Evolutionary conservation across 495 filamentous ascomycete species (phyloP), one percentile per base, ranked within the genome.

Genomic region (Sabuloglossum arenarium): DNA sequence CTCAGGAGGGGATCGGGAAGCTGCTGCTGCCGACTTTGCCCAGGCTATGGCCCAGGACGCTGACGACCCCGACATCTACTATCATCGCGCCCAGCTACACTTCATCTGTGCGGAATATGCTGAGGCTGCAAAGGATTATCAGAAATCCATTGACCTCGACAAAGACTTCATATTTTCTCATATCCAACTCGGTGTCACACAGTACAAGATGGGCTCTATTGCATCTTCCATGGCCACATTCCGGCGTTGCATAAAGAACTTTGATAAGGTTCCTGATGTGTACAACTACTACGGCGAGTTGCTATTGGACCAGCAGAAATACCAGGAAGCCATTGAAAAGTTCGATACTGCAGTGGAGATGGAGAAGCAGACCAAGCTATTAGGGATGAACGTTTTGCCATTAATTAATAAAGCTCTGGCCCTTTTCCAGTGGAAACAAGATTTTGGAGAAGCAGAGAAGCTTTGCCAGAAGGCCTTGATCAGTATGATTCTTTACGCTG

Each of bases 221-320:
- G 91, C 91, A 3, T 95, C 89, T 6, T 94, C 89, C 27, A 97
- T 96, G 88, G 88, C 93, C 14, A 97, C 93, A 6, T 99, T 99
- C 79, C 77, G 91, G 59, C 77, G 89, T 30, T 94, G 88, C 65
- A 89, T 96, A 63, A 99, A 97, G 84, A 94, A 93, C 70, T 99
- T 99, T 63, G 85, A 88, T 60, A 85, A 86, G 60, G 87, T 90
- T 9, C 89, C 91, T 5, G 91, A 99, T 65, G 91, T 99, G 2
- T 99, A 97, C 73, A 99, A 99, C 73, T 99, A 97, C 77, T 97
- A 93, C 61, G 91, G 91, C 64, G 91, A 99, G 70, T 78, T 99
- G n/a, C 75, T 99, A 24, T 79, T 99, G 23, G 91, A 99, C 72
- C 91, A 99, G 73, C 79, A 85, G 68, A 94, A 95, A 70, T 96